These are phyloP conservation scores for Puccinia coronata DNA, from an alignment of 1,284 basidiomycete species.

Conservation along the genomic window DNA sequence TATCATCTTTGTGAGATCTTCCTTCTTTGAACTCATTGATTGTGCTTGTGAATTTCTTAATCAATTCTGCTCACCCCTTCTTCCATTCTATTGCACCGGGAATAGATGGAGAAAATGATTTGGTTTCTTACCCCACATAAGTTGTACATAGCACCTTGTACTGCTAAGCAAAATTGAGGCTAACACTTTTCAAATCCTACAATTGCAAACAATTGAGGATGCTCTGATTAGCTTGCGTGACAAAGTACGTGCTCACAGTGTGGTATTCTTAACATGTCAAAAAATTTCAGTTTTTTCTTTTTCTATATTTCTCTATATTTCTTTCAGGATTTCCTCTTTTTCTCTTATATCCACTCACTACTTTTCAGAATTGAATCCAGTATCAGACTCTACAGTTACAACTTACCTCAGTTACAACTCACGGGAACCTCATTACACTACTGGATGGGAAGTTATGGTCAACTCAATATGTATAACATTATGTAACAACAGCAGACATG, in stretches of 20 bases:
- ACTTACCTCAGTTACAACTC: too few relatives aligned
- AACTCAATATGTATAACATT: too few relatives aligned
- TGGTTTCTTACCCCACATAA: not conserved
- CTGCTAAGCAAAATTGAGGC: not conserved
- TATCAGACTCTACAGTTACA: too few relatives aligned
- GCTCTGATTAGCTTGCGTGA: not conserved
- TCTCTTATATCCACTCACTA: too few relatives aligned
- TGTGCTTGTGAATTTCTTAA: not conserved
- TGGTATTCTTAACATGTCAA: too few relatives aligned
- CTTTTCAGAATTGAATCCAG: too few relatives aligned
- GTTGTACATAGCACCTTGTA: not conserved
- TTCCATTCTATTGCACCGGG: not conserved
- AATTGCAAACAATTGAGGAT: not conserved
- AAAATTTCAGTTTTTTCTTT: too few relatives aligned
- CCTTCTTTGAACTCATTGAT: not conserved
- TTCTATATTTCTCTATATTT: too few relatives aligned
- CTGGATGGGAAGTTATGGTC: too few relatives aligned
- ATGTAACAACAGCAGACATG: too few relatives aligned
- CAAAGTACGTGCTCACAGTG: not conserved
- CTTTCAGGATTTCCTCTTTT: too few relatives aligned
- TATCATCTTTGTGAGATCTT: constrained; percentile 45
- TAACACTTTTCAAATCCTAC: not conserved
- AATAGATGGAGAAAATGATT: constrained; percentile 20
- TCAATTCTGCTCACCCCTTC: not conserved
- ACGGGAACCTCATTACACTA: too few relatives aligned